Conservation (phyloP, 2,329 filamentous ascomycete species). For the Ilyonectria mors-panacis region DNA sequence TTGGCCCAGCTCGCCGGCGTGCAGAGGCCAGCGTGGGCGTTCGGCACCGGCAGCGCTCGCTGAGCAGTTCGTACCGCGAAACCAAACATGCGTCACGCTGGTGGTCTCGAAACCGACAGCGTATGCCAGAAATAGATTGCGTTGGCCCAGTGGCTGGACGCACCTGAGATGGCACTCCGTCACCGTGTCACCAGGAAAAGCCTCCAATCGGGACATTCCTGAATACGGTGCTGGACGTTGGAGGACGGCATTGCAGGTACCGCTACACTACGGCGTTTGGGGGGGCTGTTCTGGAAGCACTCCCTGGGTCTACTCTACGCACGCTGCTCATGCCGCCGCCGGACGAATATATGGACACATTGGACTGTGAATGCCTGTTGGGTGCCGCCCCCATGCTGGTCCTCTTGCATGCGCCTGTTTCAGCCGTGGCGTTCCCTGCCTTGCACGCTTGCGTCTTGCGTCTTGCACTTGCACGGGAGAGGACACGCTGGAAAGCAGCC, state of each 20-base stretch:
- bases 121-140: neutral
- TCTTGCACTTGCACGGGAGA: too few species aligned
- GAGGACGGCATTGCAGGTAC: neutral
- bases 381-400: neutral
- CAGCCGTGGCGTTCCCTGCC: neutral
- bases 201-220: constrained; percentile 25
- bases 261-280: neutral
- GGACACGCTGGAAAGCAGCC: too few species aligned
- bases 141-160: neutral
- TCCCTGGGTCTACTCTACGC: neutral
- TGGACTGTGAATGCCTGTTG: neutral
- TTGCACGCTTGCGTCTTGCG: neutral
- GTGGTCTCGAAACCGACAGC: too few species aligned
- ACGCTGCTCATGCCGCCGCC: too few species aligned
- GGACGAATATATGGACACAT: too few species aligned
- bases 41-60: too few species aligned
- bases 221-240: neutral
- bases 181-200: neutral
- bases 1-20: too few species aligned
- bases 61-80: too few species aligned
- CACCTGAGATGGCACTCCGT: too few species aligned
- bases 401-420: neutral
- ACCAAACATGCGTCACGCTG: neutral
- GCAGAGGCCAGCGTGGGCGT: too few species aligned
- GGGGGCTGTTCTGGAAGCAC: neutral